These are phyloP conservation scores for Nakaseomyces glabratus DNA, from an alignment of 1,139 yeast genomes.

Conservation along the genomic window DNA sequence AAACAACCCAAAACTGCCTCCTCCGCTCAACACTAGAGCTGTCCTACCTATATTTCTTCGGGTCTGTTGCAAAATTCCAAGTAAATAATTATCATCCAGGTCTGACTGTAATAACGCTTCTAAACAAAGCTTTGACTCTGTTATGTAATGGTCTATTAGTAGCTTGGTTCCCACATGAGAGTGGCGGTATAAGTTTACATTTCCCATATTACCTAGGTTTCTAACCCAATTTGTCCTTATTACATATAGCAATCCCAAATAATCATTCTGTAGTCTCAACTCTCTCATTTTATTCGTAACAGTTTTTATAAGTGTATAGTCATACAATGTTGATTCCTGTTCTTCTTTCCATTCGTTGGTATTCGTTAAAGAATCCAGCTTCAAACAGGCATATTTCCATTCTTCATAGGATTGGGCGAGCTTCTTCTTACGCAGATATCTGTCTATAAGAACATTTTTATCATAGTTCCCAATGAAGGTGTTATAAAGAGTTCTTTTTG, in stretches of 20 bases:
- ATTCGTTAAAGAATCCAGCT: slow-evolving; percentile 55
- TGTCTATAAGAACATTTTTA: neutral
- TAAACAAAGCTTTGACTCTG: slow-evolving; percentile 63
- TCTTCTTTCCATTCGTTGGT: slow-evolving; percentile 59
- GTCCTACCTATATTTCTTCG: slow-evolving; percentile 89
- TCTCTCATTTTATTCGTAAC: slow-evolving; percentile 49
- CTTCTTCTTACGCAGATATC: slow-evolving; percentile 34
- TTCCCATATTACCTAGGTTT: slow-evolving; percentile 82
- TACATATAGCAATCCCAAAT: slow-evolving; percentile 53
- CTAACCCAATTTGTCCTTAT: slow-evolving; percentile 81
- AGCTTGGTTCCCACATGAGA: slow-evolving; percentile 80
- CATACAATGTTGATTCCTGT: slow-evolving; percentile 58
- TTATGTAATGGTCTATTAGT: slow-evolving; percentile 71
- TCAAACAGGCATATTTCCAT: slow-evolving; percentile 58
- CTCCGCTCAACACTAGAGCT: slow-evolving; percentile 87
- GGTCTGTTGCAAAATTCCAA: slow-evolving; percentile 79
- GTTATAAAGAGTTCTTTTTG: slow-evolving; percentile 3
- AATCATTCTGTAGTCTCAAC: slow-evolving; percentile 53
- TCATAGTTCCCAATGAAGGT: slow-evolving; percentile 5
- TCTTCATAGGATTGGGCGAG: slow-evolving; percentile 56
- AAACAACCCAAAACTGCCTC: slow-evolving; percentile 86
- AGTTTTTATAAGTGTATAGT: slow-evolving; percentile 49
- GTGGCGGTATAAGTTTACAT: slow-evolving; percentile 64
- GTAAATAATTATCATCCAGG: slow-evolving; percentile 56
- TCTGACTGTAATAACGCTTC: slow-evolving; percentile 38